phyloP scores from a whole-genome alignment of 352 stramenopile genomes.

The Phytophthora lateralis region DNA sequence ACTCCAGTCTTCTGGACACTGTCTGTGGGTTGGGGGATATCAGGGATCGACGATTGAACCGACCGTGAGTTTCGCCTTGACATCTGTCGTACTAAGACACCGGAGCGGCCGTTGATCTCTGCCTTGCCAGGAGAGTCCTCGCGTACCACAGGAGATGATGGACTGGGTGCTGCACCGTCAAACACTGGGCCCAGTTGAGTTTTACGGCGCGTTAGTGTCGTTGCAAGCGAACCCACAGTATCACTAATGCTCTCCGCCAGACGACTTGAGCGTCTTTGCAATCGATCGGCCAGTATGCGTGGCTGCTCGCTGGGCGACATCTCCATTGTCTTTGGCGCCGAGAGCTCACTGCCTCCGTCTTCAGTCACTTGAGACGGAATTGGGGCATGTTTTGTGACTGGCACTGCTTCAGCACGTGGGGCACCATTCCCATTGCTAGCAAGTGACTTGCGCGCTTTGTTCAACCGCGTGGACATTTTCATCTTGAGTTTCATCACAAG shows the following conservation, averaged over 20 bases:
- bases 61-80: constrained; percentile 11
- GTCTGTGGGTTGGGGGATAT: constrained; percentile 1
- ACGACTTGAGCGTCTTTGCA: constrained; percentile 23
- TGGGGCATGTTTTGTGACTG: constrained; percentile 16
- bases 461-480: constrained; percentile 64
- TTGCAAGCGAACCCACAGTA: constrained; percentile 19
- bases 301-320: constrained; percentile 21
- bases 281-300: neutral
- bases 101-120: neutral
- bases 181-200: constrained; percentile 18
- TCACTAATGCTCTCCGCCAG: constrained; percentile 18
- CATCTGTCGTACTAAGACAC: neutral
- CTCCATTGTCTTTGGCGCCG: constrained; percentile 14
- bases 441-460: constrained; percentile 41
- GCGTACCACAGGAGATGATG: neutral
- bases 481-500: constrained; percentile 82
- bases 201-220: constrained; percentile 20
- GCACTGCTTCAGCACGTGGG: constrained; percentile 4
- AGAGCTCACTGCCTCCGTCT: neutral
- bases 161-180: neutral
- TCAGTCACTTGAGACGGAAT: constrained; percentile 3
- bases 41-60: constrained; percentile 4
- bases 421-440: constrained; percentile 6
- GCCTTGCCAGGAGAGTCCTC: constrained; percentile 3
- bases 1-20: neutral